Base-by-base conservation (phyloP, 73 alveolate genomes). In the Stentor roeselii region DNA sequence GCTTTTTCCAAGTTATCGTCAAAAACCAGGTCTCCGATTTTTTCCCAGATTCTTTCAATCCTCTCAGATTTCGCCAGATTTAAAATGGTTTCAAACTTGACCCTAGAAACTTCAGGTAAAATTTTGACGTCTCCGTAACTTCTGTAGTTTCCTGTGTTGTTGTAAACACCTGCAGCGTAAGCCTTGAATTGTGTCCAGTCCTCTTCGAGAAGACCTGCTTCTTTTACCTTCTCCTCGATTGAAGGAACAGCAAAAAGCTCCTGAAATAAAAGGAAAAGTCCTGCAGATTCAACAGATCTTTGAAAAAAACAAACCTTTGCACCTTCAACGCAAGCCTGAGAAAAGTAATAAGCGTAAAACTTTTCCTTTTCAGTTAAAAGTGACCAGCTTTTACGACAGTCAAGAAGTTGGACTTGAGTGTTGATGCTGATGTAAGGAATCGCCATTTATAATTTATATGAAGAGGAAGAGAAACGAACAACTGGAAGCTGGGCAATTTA, bases 311-410 rank as follows among this genome's bases (percentile, higher is more conserved):
- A 93, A 83, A 97, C 93, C 50, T 90, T 93, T 40, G 93, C 91
- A 11, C 99, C 99, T 60, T 95, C 96, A 99, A 99, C 95, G 37
- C 97, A 86, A 0, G 99, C 99, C 86, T 95, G 94, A 38, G 95
- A 89, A 59, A 94, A 89, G 78, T 90, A 83, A 87, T 96, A 96
- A 38, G 98, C 88, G 89, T 96, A 97, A 88, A 85, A 85, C 89
- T 93, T 97, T 88, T 95, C 98, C 59, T 94, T 88, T 36, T 86
- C 97, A 30, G 97, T 86, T 39, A 97, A 89, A 1, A 27, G 14
- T n/a, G 14, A 6, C 60, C 60, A 76, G 14, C 82, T 32, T n/a
- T 39, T 37, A 41, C n/a, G 36, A 2, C 84, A 76, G 31, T 76
- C 74, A 21, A 76, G 59, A 21, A 41, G 0, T 35, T 76, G 75